These are phyloP conservation scores for Syzygium malaccense DNA, from an alignment of 441 rosid genomes.

Conservation along the genomic window DNA sequence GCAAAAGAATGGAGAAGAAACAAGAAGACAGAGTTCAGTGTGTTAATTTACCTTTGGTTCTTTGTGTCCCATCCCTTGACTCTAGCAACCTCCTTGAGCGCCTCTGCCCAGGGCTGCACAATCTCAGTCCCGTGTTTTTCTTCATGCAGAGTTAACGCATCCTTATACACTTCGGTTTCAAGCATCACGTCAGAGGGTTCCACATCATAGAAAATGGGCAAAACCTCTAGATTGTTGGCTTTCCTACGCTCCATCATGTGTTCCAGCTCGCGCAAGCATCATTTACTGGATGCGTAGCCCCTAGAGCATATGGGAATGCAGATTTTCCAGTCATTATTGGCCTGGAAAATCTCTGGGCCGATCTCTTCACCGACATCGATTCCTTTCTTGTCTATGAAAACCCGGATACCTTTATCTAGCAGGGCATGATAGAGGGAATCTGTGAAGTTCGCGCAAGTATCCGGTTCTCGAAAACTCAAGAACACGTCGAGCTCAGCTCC, in stretches of 20 bases:
- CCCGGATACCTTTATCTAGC: not conserved
- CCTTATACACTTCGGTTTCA: not conserved
- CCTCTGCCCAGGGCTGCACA: not conserved
- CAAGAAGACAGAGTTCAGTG: not conserved
- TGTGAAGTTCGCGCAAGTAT: not conserved
- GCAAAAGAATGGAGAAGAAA: not conserved
- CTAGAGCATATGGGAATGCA: not conserved
- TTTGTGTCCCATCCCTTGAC: not conserved
- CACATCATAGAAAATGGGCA: not conserved
- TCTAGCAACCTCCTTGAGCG: no score
- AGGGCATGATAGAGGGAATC: not conserved
- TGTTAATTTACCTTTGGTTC: not conserved
- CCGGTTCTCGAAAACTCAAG: not conserved
- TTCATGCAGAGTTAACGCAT: not conserved
- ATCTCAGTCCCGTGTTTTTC: not conserved
- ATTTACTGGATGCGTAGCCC: not conserved
- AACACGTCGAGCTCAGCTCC: not conserved
- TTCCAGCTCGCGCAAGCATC: not conserved
- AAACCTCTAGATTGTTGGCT: not conserved
- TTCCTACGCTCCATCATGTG: not conserved
- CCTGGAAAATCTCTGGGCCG: not conserved
- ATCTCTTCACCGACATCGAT: not conserved
- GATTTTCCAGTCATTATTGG: not conserved
- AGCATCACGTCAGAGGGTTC: not conserved
- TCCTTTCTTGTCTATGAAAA: not conserved